Percentiles rank a stretch among this genome's conserved stretches.
These are phyloP conservation scores for Lichtheimia ramosa DNA, from an alignment of 371 early-diverging fungal genomes.

Conservation along the genomic window DNA sequence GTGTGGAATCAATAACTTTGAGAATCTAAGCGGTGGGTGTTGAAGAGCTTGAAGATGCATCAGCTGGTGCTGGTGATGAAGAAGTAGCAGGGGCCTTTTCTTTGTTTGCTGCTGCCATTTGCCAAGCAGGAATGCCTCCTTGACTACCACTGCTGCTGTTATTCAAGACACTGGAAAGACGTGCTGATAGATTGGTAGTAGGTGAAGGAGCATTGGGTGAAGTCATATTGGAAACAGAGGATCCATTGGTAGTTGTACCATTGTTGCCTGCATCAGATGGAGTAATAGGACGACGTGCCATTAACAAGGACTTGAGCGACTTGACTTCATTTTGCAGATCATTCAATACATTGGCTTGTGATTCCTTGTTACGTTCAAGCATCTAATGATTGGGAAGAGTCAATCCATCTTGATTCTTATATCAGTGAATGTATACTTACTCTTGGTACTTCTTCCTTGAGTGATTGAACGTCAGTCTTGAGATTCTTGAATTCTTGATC, in stretches of 20 bases:
- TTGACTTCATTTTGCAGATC: slow-evolving; percentile 94
- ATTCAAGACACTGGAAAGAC: slow-evolving; percentile 4
- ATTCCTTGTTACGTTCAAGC: slow-evolving; percentile 74
- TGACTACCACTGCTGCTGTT: neutral
- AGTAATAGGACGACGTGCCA: slow-evolving; percentile 65
- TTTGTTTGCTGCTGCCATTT: slow-evolving; percentile 3
- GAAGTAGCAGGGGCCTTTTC: neutral
- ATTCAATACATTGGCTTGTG: slow-evolving; percentile 69
- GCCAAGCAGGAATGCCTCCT: slow-evolving; percentile 10
- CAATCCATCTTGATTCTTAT: no score
- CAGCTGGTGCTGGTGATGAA: neutral
- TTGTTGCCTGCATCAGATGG: neutral
- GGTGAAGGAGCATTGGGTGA: neutral
- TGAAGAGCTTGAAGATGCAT: no score
- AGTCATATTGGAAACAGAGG: neutral
- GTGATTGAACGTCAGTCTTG: slow-evolving; percentile 75
- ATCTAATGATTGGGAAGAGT: slow-evolving; percentile 36
- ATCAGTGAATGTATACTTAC: slow-evolving; percentile 30
- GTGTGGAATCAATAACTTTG: no score
- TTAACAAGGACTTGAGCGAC: slow-evolving; percentile 83
- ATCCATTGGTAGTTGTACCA: neutral
- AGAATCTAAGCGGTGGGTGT: no score
- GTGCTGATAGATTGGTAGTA: neutral
- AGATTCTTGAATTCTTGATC: slow-evolving; percentile 74
- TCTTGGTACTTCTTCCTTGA: slow-evolving; percentile 76